Base-by-base conservation (phyloP, 768 basidiomycete species). In the Pleurotus eryngii region DNA sequence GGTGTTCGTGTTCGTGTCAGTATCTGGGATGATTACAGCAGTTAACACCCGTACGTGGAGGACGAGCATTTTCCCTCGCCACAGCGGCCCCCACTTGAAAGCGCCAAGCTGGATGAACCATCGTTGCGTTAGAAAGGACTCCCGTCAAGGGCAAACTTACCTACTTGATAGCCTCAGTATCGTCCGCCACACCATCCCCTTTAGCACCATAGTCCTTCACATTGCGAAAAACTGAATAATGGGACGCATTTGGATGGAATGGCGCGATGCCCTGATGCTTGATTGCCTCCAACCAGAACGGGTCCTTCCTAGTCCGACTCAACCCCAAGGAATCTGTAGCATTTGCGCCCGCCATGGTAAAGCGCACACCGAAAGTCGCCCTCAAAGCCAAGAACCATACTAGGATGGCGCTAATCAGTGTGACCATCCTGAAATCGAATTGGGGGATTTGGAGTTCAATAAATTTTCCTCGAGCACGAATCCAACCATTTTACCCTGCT, bases 201-300 rank as follows among this genome's bases (percentile, higher is more conserved):
- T 68, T 70, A 17, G 72, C 73, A 9, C 74, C 73, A 60, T 74
- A 74, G 50, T 76, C 72, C 73, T 86, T 86, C 47, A 91, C 89
- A 65, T 90, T 90, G 47, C 89, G 79, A 70, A 89, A 90, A n/a
- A 90, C 87, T 49, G 82, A 68, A 67, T 90, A 92, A 5, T 68
- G 64, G 35, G 67, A 65, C 8, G 80, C 74, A 64, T 81, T 70
- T 5, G 81, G 64, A 64, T 88, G 86, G 70, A 82, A 87, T 2
- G 89, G 79, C 2, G 89, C 74, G 18, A 74, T 83, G 42, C 86
- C 88, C 68, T 85, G 88, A 63, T 89, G 89, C 49, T 78, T 82
- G 63, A 91, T 89, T 46, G 62, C 80, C 67, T 90, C 71, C 64
- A 89, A 65, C 89, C 89, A 91, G 65, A 81, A 90, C 0, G 85